phyloP scores from a whole-genome alignment of 228 moss, liverwort and hornwort genomes.

The Sphagnum magellanicum region DNA sequence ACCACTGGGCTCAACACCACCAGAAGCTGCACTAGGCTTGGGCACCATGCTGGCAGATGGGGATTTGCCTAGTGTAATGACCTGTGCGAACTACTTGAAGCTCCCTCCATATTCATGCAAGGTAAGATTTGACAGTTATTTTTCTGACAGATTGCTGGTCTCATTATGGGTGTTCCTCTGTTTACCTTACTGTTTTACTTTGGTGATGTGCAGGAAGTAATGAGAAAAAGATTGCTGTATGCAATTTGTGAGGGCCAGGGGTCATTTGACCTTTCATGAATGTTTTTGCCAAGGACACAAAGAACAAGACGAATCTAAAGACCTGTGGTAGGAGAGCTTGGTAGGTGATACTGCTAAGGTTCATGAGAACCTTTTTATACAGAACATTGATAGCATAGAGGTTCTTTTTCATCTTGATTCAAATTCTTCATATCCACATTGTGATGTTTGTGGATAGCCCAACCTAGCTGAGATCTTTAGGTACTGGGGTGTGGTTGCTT shows the following conservation, averaged over 20 bases:
- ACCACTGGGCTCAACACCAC: slow-evolving; percentile 79
- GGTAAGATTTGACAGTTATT: slow-evolving; percentile 26
- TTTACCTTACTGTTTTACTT: too few relatives aligned
- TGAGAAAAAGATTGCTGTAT: slow-evolving; percentile 90
- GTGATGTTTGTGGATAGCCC: slow-evolving; percentile 49
- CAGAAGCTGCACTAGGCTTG: slow-evolving; percentile 69
- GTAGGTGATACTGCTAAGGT: slow-evolving; percentile 31
- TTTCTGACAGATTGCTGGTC: too few relatives aligned
- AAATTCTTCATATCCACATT: slow-evolving; percentile 47
- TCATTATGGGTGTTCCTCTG: too few relatives aligned
- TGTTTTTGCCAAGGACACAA: slow-evolving; percentile 15
- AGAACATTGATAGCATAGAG: slow-evolving; percentile 21
- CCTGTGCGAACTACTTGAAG: slow-evolving; percentile 96
- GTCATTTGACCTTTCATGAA: slow-evolving; percentile 88
- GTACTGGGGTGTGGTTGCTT: too few relatives aligned
- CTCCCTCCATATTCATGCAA: slow-evolving; percentile 98
- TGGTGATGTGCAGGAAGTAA: slow-evolving; percentile 68
- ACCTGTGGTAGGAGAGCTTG: slow-evolving; percentile 16
- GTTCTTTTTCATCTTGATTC: slow-evolving; percentile 50
- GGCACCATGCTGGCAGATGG: slow-evolving; percentile 92
- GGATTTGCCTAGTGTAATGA: slow-evolving; percentile 98
- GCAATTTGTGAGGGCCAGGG: slow-evolving; percentile 98
- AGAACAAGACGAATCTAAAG: slow-evolving; percentile 16
- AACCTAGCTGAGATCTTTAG: slow-evolving; percentile 13
- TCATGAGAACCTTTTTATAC: slow-evolving; percentile 25